phyloP scores from a whole-genome alignment of 2,329 filamentous ascomycete species.

The Neocucurbitaria cava region DNA sequence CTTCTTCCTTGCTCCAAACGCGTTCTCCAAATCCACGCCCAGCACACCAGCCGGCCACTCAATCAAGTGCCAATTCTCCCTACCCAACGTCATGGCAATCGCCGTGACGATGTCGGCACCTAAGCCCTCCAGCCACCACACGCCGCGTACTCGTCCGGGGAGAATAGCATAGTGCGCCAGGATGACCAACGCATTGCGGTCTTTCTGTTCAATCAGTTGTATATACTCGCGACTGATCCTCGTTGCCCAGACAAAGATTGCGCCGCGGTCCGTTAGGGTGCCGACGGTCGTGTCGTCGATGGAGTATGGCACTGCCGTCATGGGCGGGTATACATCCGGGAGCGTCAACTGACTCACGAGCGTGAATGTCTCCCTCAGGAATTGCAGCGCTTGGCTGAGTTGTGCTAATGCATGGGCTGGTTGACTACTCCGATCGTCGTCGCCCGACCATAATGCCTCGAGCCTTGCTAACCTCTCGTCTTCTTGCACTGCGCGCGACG shows the following conservation, averaged over 20 bases:
- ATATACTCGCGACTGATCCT: slow-evolving; percentile 40
- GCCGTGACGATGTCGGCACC: slow-evolving; percentile 41
- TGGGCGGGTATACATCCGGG: slow-evolving; percentile 27
- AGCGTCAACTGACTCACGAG: slow-evolving; percentile 41
- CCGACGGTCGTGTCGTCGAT: slow-evolving; percentile 37
- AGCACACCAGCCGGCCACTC: slow-evolving; percentile 40
- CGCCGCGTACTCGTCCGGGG: slow-evolving; percentile 39
- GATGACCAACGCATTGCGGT: slow-evolving; percentile 45
- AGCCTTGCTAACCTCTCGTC: slow-evolving; percentile 34
- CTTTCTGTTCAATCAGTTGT: slow-evolving; percentile 35
- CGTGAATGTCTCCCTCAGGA: slow-evolving; percentile 38
- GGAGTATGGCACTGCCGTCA: slow-evolving; percentile 39
- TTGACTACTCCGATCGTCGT: slow-evolving; percentile 14
- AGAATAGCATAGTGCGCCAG: slow-evolving; percentile 50
- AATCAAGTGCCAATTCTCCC: slow-evolving; percentile 39
- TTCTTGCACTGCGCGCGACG: slow-evolving; percentile 34
- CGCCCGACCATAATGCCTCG: slow-evolving; percentile 33
- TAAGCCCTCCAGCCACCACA: slow-evolving; percentile 47
- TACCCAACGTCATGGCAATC: slow-evolving; percentile 41
- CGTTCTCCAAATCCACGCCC: slow-evolving; percentile 35
- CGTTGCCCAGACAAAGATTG: slow-evolving; percentile 43
- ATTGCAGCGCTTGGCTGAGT: slow-evolving; percentile 31
- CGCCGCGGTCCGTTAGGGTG: slow-evolving; percentile 39
- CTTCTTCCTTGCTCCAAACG: slow-evolving; percentile 24
- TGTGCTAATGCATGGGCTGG: slow-evolving; percentile 18